Conservation (phyloP, 345 rosid genomes). For the Schrenkiella parvula region DNA sequence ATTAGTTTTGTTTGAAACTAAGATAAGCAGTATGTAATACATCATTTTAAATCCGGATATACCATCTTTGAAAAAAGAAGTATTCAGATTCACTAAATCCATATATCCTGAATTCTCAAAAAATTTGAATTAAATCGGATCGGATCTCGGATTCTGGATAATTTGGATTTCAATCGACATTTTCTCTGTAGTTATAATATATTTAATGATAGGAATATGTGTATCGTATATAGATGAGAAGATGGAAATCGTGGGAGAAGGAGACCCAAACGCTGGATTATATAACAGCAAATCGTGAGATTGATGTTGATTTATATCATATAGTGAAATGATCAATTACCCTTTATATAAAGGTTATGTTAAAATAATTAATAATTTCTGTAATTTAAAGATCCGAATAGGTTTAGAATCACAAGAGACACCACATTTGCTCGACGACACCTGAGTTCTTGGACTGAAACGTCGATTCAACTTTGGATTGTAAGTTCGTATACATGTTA, state of each 20-base stretch:
- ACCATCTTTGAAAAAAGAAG: too few species aligned
- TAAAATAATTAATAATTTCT: neutral
- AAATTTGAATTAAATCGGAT: too few species aligned
- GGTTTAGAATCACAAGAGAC: conserved; percentile 60
- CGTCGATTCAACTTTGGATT: conserved; percentile 43
- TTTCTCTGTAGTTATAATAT: too few species aligned
- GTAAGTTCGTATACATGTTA: conserved; percentile 34
- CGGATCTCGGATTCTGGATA: too few species aligned
- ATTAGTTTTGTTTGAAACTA: too few species aligned
- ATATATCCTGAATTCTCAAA: too few species aligned
- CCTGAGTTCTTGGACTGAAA: conserved; percentile 38
- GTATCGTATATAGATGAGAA: conserved; percentile 44
- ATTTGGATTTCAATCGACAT: too few species aligned
- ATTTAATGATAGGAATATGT: neutral
- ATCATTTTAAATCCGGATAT: too few species aligned
- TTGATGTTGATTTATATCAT: too few species aligned
- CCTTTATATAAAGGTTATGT: too few species aligned
- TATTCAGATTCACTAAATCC: too few species aligned
- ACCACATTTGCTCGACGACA: conserved; percentile 77
- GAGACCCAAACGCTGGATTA: conserved; percentile 65
- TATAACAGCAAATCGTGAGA: conserved; percentile 52
- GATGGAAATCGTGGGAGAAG: conserved; percentile 72
- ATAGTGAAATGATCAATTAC: neutral
- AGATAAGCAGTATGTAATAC: too few species aligned
- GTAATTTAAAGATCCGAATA: conserved; percentile 43